phyloP scores from a whole-genome alignment of 805 yeast genomes.

The Wickerhamiella alocasiicola region DNA sequence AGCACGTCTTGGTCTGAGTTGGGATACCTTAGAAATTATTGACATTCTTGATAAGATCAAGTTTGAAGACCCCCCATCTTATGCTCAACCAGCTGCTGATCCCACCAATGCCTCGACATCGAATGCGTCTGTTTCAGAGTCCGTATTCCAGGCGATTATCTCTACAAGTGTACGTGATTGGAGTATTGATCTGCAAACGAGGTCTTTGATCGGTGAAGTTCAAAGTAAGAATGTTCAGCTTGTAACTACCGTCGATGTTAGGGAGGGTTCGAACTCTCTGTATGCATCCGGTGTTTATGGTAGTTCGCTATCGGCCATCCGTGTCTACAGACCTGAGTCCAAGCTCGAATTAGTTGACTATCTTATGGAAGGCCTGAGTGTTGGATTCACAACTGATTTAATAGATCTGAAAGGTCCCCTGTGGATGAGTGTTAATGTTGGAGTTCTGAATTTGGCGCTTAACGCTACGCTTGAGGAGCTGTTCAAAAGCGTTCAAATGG shows the following conservation, averaged over 20 bases:
- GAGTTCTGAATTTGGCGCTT: conserved; percentile 15
- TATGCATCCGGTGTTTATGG: conserved; percentile 17
- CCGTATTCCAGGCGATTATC: conserved; percentile 1
- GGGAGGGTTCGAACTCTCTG: conserved; percentile 4
- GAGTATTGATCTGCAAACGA: conserved; percentile 14
- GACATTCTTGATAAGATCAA: background rate
- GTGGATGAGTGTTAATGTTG: conserved; percentile 16
- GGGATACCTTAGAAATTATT: conserved; percentile 1
- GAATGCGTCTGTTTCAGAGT: background rate
- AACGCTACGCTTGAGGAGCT: conserved; percentile 14
- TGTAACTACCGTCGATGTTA: conserved; percentile 15
- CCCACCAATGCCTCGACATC: background rate
- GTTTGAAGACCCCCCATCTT: background rate
- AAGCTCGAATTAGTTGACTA: conserved; percentile 19
- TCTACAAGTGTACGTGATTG: conserved; percentile 3
- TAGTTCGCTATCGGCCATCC: conserved; percentile 17
- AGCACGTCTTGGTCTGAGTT: conserved; percentile 4
- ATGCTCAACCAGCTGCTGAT: background rate
- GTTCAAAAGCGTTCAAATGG: conserved; percentile 7
- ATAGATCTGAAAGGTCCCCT: conserved; percentile 9
- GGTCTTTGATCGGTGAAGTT: conserved; percentile 17
- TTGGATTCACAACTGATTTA: conserved; percentile 17
- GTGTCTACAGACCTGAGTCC: conserved; percentile 11
- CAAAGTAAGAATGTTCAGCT: conserved; percentile 20
- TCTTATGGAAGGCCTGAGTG: conserved; percentile 14